Conservation (phyloP, 129 eudicot species). For the Artemisia annua region DNA sequence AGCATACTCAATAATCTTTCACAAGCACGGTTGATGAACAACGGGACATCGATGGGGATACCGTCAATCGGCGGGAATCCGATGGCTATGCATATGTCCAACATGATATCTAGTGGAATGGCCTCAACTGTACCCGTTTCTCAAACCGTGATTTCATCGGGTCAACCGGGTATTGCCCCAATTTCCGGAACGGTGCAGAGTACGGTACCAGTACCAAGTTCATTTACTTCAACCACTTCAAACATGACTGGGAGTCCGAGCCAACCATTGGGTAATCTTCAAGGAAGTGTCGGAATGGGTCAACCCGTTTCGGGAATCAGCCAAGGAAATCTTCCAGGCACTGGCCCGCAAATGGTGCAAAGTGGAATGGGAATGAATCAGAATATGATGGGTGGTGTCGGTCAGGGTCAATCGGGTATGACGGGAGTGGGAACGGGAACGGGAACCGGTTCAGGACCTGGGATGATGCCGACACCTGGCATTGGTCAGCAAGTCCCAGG, state of each 20-base stretch:
- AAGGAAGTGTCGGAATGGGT: constrained; percentile 70
- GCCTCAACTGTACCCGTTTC: constrained; percentile 68
- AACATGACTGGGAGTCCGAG: constrained; percentile 57
- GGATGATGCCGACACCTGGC: constrained; percentile 57
- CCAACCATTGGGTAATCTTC: constrained; percentile 66
- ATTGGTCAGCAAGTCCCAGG: constrained; percentile 59
- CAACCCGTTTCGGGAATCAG: constrained; percentile 62
- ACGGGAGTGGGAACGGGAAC: constrained; percentile 65
- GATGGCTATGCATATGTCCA: constrained; percentile 80
- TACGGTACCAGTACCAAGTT: constrained; percentile 39
- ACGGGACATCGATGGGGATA: constrained; percentile 72
- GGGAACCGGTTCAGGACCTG: background rate
- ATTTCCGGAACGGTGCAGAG: constrained; percentile 52
- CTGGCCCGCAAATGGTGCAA: constrained; percentile 81
- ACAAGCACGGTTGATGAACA: constrained; percentile 63
- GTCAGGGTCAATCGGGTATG: constrained; percentile 52
- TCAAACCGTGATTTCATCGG: constrained; percentile 71
- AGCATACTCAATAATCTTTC: constrained; percentile 76
- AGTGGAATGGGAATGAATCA: constrained; percentile 72
- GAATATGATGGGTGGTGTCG: constrained; percentile 59
- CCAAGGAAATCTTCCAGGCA: constrained; percentile 63
- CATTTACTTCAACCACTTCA: constrained; percentile 64
- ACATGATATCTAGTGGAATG: constrained; percentile 93
- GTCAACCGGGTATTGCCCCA: constrained; percentile 62
- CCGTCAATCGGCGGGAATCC: constrained; percentile 75